Percentiles rank a stretch among this genome's conserved stretches.
phyloP scores from a whole-genome alignment of 208 protist genomes.

The Trypanosoma melophagium region DNA sequence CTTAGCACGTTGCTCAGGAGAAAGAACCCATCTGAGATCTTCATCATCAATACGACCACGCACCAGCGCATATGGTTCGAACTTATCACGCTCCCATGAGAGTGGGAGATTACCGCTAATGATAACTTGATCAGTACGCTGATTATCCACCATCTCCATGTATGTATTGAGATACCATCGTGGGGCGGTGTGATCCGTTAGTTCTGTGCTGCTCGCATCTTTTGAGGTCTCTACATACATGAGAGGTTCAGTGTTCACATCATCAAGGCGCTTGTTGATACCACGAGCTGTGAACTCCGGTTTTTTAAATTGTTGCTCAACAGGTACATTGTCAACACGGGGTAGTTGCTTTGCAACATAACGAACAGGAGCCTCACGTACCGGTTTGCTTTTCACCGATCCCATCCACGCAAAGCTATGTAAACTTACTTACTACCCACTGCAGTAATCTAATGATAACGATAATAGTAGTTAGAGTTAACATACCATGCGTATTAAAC shows the following conservation, averaged over 20 bases:
- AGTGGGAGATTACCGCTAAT: slow-evolving; percentile 78
- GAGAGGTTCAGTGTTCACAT: slow-evolving; percentile 83
- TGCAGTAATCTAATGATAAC: too few species aligned
- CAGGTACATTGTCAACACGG: slow-evolving; percentile 61
- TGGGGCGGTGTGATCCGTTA: slow-evolving; percentile 76
- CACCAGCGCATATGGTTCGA: slow-evolving; percentile 82
- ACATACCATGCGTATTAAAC: too few species aligned
- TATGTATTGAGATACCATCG: slow-evolving; percentile 88
- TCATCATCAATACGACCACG: slow-evolving; percentile 83
- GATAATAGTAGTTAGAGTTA: too few species aligned
- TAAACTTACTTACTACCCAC: too few species aligned
- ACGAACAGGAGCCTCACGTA: slow-evolving; percentile 67
- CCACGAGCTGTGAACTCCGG: slow-evolving; percentile 70
- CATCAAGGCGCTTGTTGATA: slow-evolving; percentile 79
- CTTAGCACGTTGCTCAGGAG: slow-evolving; percentile 61
- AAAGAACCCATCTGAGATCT: slow-evolving; percentile 75
- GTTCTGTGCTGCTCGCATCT: slow-evolving; percentile 71
- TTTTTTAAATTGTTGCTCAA: slow-evolving; percentile 84
- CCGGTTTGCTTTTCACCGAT: slow-evolving; percentile 35
- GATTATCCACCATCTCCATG: slow-evolving; percentile 83
- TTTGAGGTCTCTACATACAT: slow-evolving; percentile 90
- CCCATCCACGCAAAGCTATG: slow-evolving; percentile 38
- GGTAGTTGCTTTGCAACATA: slow-evolving; percentile 84
- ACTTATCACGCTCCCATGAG: slow-evolving; percentile 82
- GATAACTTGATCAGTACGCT: slow-evolving; percentile 63